These are phyloP conservation scores for Globisporangium spinosum DNA, from an alignment of 352 stramenopile species.

Conservation along the genomic window DNA sequence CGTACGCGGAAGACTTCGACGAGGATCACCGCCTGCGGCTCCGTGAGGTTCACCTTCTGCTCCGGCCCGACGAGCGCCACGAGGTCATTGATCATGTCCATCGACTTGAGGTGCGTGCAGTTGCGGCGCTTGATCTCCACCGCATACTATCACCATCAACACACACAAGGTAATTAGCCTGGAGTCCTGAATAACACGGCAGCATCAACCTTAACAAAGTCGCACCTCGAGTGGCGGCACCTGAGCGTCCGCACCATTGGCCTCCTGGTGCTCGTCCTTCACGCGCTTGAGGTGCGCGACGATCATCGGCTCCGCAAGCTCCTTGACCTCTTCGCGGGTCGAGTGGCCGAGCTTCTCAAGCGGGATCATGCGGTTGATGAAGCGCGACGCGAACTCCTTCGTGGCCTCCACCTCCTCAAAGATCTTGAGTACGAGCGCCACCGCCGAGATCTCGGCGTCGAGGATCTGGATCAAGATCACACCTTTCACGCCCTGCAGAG, in stretches of 20 bases:
- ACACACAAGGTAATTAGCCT: not conserved
- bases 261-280: constrained; percentile 23
- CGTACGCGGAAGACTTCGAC: constrained; percentile 68
- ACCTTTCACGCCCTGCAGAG: constrained; percentile 49
- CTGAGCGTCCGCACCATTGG: constrained; percentile 12
- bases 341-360: constrained; percentile 69
- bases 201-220: not conserved
- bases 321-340: constrained; percentile 55
- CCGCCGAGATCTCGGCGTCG: constrained; percentile 43
- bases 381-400: constrained; percentile 72
- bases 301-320: constrained; percentile 53
- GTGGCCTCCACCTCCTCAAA: constrained; percentile 56
- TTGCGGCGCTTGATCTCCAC: constrained; percentile 82
- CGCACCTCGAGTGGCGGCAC: constrained; percentile 28
- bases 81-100: constrained; percentile 70
- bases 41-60: constrained; percentile 78
- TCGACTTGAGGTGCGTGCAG: constrained; percentile 64
- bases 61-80: constrained; percentile 47
- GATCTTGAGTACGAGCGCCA: constrained; percentile 49
- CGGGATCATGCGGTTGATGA: constrained; percentile 72
- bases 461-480: constrained; percentile 66
- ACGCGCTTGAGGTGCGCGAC: constrained; percentile 36
- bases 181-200: not conserved
- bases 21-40: constrained; percentile 54
- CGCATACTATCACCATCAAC: constrained; percentile 27